Base-by-base conservation (phyloP, 2,329 filamentous ascomycete genomes). In the Pseudocercospora pini-densiflorae region DNA sequence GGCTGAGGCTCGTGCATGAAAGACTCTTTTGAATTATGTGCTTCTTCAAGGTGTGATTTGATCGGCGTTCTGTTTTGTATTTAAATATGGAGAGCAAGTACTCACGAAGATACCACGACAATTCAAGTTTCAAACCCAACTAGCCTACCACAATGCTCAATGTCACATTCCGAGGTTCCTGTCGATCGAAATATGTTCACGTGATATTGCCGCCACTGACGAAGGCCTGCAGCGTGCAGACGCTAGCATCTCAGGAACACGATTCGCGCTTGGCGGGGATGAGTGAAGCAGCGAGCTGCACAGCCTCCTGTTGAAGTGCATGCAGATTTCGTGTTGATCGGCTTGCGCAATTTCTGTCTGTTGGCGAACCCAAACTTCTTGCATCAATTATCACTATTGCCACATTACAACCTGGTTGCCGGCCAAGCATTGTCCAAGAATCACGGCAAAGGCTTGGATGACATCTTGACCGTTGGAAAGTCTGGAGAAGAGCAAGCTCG, bases 91-190 rank as follows among this genome's bases (percentile, higher is more conserved):
- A 40, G 29, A 58, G 14, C 29, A 23, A 33, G 53, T 36, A 57
- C n/a, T 57, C n/a, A 40, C 10, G 31, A 31, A 58, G 54, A 58
- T 58, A 58, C 29, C 54, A 58, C 54, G 54, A 54, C 23, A 21
- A 51, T 12, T 24, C 47, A 29, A 54, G 12, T 24, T 54, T 40
- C 36, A 40, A 40, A n/a, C 3, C 36, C 36, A 40, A 40, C 5
- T n/a, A 40, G 36, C 21, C 24, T 54, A 29, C 24, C 14, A 24
- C 21, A 29, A 29, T n/a, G 24, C 21, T 54, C 16, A 14, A 24
- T 27, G 24, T 31, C 27, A 40, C n/a, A 31, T 57, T n/a, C 31
- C 29, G 19, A 24, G 19, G 31, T 58, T 58, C 54, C 54, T 40
- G 54, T 58, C 31, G 54, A 58, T 40, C 54, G n/a, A n/a, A n/a